A percentile compares a stretch with the other conserved stretches of the same genome.
Conservation (phyloP, 2,329 filamentous ascomycete genomes). For the Colletotrichum kahawae region DNA sequence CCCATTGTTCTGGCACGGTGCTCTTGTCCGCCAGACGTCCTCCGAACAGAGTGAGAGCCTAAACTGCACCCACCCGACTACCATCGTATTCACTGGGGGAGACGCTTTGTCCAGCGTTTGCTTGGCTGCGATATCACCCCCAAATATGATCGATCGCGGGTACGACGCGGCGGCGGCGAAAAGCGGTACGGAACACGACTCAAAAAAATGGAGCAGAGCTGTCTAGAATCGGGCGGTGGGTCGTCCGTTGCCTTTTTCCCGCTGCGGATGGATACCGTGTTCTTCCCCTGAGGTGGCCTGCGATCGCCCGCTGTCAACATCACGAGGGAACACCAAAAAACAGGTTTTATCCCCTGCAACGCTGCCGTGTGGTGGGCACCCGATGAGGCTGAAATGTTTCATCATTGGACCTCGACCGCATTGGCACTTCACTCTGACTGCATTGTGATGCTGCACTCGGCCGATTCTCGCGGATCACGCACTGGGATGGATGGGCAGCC, state of each 20-base stretch:
- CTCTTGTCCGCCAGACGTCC: neutral
- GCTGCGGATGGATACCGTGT: neutral
- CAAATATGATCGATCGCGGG: constrained; percentile 19
- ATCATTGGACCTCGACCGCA: constrained; percentile 19
- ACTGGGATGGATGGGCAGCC: neutral
- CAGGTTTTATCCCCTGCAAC: constrained; percentile 17
- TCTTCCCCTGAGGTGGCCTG: neutral
- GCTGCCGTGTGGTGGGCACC: neutral
- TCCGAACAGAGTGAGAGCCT: constrained; percentile 1
- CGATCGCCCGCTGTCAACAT: constrained; percentile 16
- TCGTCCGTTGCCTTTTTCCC: neutral
- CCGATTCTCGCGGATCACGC: constrained; percentile 1
- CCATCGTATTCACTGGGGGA: neutral
- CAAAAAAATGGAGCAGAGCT: constrained; percentile 6
- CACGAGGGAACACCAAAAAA: constrained; percentile 1
- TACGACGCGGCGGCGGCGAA: constrained; percentile 7
- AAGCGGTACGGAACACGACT: constrained; percentile 12
- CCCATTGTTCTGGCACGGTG: constrained; percentile 10
- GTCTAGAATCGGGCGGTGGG: neutral
- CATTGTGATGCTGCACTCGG: constrained; percentile 15
- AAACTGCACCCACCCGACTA: constrained; percentile 12
- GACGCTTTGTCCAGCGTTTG: constrained; percentile 6
- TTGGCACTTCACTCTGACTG: constrained; percentile 1
- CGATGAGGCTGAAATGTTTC: constrained; percentile 23
- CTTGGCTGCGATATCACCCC: neutral